These are phyloP conservation scores for Curvularia lunata DNA, from an alignment of 2,329 filamentous ascomycete species.

Conservation along the genomic window DNA sequence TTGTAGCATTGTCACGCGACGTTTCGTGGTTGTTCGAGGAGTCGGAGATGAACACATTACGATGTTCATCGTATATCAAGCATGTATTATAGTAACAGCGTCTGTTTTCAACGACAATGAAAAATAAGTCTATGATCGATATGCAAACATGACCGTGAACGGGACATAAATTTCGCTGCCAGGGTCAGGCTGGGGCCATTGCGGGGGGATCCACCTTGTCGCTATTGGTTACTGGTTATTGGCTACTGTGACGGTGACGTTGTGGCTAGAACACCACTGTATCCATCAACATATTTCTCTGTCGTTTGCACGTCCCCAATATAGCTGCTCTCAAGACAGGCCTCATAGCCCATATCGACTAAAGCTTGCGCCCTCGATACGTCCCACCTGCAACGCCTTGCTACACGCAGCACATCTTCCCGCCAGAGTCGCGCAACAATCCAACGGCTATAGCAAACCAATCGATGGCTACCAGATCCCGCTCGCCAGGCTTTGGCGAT, in stretches of 20 bases:
- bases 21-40: neutral
- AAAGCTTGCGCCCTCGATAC: neutral
- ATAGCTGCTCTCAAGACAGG: neutral
- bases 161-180: neutral
- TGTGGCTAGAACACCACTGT: slow-evolving; percentile 8
- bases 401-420: slow-evolving; percentile 1
- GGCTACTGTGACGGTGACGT: slow-evolving; percentile 20
- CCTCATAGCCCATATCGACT: neutral
- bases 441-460: neutral
- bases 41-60: too few relatives aligned
- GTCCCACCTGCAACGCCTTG: neutral
- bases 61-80: neutral
- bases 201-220: slow-evolving; percentile 17
- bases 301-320: neutral
- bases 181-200: slow-evolving; percentile 15
- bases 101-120: neutral
- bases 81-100: slow-evolving; percentile 7
- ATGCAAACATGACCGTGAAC: neutral
- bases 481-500: slow-evolving; percentile 35
- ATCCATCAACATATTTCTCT: slow-evolving; percentile 4
- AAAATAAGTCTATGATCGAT: neutral
- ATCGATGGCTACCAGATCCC: slow-evolving; percentile 30
- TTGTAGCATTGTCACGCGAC: neutral
- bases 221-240: slow-evolving; percentile 23
- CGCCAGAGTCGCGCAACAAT: neutral